Percentiles rank a stretch among this genome's conserved stretches.
Evolutionary conservation across 1,284 basidiomycete genomes (phyloP).

Genomic region (Microbotryomycetes sp.): DNA sequence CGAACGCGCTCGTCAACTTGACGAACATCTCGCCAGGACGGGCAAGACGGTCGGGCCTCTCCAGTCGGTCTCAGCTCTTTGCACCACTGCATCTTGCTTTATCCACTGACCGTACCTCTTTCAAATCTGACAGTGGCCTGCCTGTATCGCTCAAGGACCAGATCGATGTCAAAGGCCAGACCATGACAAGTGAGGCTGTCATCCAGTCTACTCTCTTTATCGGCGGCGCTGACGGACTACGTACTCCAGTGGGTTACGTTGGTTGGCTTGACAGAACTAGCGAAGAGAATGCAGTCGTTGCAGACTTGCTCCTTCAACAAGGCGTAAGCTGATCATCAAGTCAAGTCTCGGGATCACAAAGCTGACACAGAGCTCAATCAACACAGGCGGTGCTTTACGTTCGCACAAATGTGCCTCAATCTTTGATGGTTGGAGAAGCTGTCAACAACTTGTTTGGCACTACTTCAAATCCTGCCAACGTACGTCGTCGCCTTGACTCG

Average conservation of each 20-base stretch:
- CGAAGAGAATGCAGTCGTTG: conserved; percentile 53
- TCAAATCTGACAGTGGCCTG: conserved; percentile 39
- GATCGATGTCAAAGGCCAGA: conserved; percentile 37
- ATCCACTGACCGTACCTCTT: no score
- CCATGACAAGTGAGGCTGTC: conserved; percentile 5
- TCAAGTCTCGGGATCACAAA: not conserved
- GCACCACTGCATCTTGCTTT: not conserved
- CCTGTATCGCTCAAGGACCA: conserved; percentile 56
- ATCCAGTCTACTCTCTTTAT: conserved; percentile 5
- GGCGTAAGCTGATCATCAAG: not conserved
- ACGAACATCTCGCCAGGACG: conserved; percentile 50
- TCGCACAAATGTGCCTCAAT: conserved; percentile 29
- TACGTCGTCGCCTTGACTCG: conserved; percentile 3
- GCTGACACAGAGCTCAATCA: not conserved
- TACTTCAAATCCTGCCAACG: conserved; percentile 59
- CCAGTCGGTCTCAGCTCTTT: conserved; percentile 33
- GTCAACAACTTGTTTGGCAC: conserved; percentile 55
- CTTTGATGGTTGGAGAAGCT: conserved; percentile 40
- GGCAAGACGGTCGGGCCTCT: conserved; percentile 46
- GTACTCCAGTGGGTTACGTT: conserved; percentile 58
- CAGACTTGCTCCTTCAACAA: conserved; percentile 52
- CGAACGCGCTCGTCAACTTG: conserved; percentile 53
- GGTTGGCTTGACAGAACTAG: conserved; percentile 57
- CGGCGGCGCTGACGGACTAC: conserved; percentile 44
- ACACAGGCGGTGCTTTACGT: conserved; percentile 18